Conservation (phyloP, 495 filamentous ascomycete species). For the Neurospora sp. region DNA sequence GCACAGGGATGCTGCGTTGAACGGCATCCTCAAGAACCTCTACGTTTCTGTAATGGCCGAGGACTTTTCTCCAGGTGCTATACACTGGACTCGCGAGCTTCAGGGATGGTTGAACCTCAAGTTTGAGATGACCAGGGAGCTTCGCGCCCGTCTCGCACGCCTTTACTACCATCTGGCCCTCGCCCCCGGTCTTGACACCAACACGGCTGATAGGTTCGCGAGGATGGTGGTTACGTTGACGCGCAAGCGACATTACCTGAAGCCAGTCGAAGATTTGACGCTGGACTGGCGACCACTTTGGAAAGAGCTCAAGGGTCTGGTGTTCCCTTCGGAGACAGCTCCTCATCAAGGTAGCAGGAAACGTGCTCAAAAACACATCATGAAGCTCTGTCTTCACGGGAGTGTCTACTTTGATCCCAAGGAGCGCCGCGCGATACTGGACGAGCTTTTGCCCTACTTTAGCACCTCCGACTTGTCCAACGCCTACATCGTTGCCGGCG, state of each 20-base stretch:
- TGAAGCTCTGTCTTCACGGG: constrained; percentile 80
- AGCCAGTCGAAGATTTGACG: constrained; percentile 74
- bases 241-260: constrained; percentile 92
- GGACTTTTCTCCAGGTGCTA: constrained; percentile 85
- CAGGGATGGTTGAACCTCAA: constrained; percentile 92
- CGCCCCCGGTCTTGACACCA: constrained; percentile 76
- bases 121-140: constrained; percentile 80
- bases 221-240: constrained; percentile 94
- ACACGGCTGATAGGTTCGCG: constrained; percentile 78
- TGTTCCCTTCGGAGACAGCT: constrained; percentile 70
- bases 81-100: constrained; percentile 96
- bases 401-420: constrained; percentile 86
- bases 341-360: constrained; percentile 35
- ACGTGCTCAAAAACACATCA: constrained; percentile 45
- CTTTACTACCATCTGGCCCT: constrained; percentile 92
- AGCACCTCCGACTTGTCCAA: constrained; percentile 83
- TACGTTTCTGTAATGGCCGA: constrained; percentile 85
- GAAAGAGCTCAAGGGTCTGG: constrained; percentile 80
- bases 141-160: constrained; percentile 72
- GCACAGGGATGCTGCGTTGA: constrained; percentile 61
- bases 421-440: constrained; percentile 77
- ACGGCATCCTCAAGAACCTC: constrained; percentile 81
- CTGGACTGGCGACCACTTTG: constrained; percentile 90
- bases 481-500: constrained; percentile 76
- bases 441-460: constrained; percentile 92